A percentile compares a stretch with the other conserved stretches of the same genome.
These are phyloP conservation scores for Candida sp. DNA, from an alignment of 1,139 yeast species.

Conservation along the genomic window DNA sequence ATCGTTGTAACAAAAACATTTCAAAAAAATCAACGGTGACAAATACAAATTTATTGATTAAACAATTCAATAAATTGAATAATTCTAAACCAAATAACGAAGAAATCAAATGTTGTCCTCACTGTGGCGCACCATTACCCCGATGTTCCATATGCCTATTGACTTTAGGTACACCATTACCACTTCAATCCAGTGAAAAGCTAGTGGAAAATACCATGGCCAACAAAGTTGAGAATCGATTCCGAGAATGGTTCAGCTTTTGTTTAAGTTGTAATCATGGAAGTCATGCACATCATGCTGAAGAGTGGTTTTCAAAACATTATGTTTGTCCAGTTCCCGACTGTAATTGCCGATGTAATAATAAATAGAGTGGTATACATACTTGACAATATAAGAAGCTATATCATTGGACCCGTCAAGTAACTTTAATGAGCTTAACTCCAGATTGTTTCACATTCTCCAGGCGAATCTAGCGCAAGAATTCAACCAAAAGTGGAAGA, in stretches of 20 bases:
- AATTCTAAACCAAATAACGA: constrained; percentile 14
- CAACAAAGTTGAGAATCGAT: constrained; percentile 30
- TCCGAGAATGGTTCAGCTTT: constrained; percentile 80
- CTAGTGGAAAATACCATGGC: constrained; percentile 12
- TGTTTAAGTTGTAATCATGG: constrained; percentile 93
- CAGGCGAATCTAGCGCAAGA: too few relatives aligned
- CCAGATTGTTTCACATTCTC: too few relatives aligned
- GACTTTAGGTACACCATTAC: constrained; percentile 73
- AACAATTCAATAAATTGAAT: constrained; percentile 35
- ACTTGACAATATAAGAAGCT: too few relatives aligned
- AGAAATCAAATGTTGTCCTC: constrained; percentile 58
- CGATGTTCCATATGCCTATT: constrained; percentile 86
- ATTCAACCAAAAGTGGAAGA: too few relatives aligned
- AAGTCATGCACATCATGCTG: constrained; percentile 92
- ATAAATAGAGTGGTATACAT: constrained; percentile 24
- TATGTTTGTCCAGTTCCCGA: constrained; percentile 93
- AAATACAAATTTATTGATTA: constrained; percentile 28
- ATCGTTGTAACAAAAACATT: constrained; percentile 73
- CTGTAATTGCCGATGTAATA: constrained; percentile 78
- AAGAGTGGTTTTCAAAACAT: constrained; percentile 91
- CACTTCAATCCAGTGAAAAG: constrained; percentile 26
- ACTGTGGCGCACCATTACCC: constrained; percentile 88
- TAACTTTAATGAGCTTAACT: too few relatives aligned
- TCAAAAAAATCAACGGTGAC: constrained; percentile 22
- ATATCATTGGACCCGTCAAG: too few relatives aligned